Conservation (phyloP, 1,284 basidiomycete species). For the Boletus mariae region DNA sequence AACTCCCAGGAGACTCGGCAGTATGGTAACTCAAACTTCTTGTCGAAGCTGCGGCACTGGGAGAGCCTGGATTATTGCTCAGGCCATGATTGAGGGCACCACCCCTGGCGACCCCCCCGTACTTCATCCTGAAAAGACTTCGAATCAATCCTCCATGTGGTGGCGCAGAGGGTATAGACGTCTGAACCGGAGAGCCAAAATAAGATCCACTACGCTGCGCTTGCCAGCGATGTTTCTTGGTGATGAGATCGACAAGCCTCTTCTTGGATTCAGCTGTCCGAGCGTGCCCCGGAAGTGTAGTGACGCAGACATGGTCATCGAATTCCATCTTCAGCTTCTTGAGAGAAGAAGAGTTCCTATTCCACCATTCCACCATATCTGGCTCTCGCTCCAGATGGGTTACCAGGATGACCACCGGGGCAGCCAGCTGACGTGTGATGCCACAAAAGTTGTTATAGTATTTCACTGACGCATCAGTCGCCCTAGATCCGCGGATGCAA, state of each 20-base stretch:
- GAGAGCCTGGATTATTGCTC: not conserved
- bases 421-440: conserved; percentile 19
- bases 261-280: conserved; percentile 12
- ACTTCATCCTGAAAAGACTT: not conserved
- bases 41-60: not conserved
- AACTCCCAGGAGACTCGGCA: conserved; percentile 13
- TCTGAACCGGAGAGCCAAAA: conserved; percentile 14
- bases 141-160: not conserved
- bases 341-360: conserved; percentile 10
- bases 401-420: conserved; percentile 28
- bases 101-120: not conserved
- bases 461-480: conserved; percentile 7
- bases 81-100: not conserved
- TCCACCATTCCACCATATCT: conserved; percentile 31
- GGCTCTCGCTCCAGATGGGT: conserved; percentile 20
- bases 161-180: not conserved
- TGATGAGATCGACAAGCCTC: conserved; percentile 16
- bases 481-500: conserved; percentile 26
- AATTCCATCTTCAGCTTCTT: conserved; percentile 17
- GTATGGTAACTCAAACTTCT: conserved; percentile 11
- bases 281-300: conserved; percentile 10
- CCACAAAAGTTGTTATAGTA: conserved; percentile 27
- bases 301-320: conserved; percentile 28
- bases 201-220: conserved; percentile 8
- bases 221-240: conserved; percentile 11